Base-by-base conservation (phyloP, 163 green algal species). In the Scenedesmus sp. region DNA sequence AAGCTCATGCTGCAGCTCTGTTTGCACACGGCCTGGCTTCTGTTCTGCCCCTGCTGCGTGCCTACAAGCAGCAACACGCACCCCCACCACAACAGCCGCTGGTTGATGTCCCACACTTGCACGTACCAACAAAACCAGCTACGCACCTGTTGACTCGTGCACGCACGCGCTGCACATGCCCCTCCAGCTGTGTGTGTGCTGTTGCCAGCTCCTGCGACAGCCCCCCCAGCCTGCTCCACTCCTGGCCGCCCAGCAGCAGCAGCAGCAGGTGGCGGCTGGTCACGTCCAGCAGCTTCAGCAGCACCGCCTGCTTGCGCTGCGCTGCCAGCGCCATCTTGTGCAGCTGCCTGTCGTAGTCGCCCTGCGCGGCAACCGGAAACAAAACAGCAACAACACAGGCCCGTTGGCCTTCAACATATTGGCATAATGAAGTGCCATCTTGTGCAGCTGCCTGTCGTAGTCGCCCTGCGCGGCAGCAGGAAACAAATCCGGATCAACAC, bases 331-430 rank as follows among this genome's bases (percentile, higher is more conserved):
- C 23, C 89, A 92, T 92, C 82, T 92, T 92, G 81, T 16, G 18
- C 64, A 92, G 82, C 82, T 92, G 89, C 9, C 89, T 59, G 4
- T 89, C 67, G 46, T 92, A 92, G 66, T 92, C 89, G 15, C 89
- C 82, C 88, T 87, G 76, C 76, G 20, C 54, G 13, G 15, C 3
- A 66, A 86, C 10, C n/a, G 54, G 0, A 16, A 23, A 16, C 0
- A 59, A 5, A 64, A n/a, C 77, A 62, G 46, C 2, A 79, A 16
- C 4, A 26, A 4, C 16, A 76, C 66, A 34, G 66, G 4, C 66
- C 16, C 66, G 26, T 23, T 9, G 16, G 18, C n/a, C 18, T 5
- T 76, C 16, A 79, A 52, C 34, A 46, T 46, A 46, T 46, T 46
- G 34, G 34, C 34, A 46, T 46, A 46, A 46, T 46, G 34, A 46